These are phyloP conservation scores for Phytophthora parvispora DNA, from an alignment of 352 stramenopile species.

Conservation along the genomic window DNA sequence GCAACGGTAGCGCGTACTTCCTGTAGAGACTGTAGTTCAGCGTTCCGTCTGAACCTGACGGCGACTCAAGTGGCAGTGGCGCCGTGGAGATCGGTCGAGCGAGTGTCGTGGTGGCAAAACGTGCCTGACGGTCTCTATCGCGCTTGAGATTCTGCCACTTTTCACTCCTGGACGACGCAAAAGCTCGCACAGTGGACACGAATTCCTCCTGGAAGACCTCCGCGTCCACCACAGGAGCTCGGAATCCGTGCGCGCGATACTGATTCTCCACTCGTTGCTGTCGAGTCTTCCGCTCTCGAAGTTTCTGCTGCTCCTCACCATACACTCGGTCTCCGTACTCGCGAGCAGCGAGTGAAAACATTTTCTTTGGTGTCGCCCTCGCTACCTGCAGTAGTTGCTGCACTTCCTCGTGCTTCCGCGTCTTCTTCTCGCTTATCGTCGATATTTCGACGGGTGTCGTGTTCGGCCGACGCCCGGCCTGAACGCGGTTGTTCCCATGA, in stretches of 20 bases:
- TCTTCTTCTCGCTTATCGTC: constrained; percentile 4
- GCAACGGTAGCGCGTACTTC: constrained; percentile 42
- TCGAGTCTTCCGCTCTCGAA: constrained; percentile 30
- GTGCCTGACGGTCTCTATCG: constrained; percentile 50
- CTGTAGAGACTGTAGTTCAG: constrained; percentile 49
- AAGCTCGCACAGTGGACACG: constrained; percentile 63
- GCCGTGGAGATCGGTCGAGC: constrained; percentile 47
- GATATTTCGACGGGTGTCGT: constrained; percentile 16
- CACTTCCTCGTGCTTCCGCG: constrained; percentile 22
- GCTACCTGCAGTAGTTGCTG: constrained; percentile 19
- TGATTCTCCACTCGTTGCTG: constrained; percentile 59
- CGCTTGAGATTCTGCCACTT: constrained; percentile 66
- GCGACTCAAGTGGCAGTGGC: not conserved
- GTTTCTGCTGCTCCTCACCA: constrained; percentile 51
- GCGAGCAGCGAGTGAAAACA: constrained; percentile 63
- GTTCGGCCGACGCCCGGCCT: constrained; percentile 12
- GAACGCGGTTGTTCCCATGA: not conserved
- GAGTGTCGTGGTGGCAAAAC: constrained; percentile 49
- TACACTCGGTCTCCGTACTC: constrained; percentile 59
- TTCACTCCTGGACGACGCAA: constrained; percentile 42
- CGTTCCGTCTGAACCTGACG: constrained; percentile 6
- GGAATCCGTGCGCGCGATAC: constrained; percentile 52
- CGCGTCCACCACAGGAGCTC: constrained; percentile 38
- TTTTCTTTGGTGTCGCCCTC: constrained; percentile 43
- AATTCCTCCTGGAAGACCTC: constrained; percentile 76